Evolutionary conservation across 768 basidiomycete species (phyloP).

Genomic region (Naematelia encephala): DNA sequence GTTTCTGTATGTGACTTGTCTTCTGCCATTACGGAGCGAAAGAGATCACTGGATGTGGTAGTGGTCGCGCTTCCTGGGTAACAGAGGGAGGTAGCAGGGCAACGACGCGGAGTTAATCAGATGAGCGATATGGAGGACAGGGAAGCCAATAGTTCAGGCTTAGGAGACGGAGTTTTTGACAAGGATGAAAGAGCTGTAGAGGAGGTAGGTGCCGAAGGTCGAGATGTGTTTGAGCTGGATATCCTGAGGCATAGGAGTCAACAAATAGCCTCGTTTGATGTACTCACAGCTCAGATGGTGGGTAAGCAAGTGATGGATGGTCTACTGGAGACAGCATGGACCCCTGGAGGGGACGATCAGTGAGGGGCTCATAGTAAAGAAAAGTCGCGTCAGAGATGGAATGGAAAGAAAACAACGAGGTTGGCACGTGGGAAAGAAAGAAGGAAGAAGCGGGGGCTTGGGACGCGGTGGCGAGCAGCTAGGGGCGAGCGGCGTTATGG

Average conservation of each 20-base stretch:
- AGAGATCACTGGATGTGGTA: neutral
- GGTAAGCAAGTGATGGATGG: neutral
- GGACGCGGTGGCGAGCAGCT: neutral
- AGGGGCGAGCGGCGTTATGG: neutral
- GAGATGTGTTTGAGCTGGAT: no score
- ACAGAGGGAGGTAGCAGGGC: no score
- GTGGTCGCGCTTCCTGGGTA: no score
- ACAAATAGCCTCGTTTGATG: conserved; percentile 7
- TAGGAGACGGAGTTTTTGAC: no score
- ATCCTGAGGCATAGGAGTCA: conserved; percentile 13
- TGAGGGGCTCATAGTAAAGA: neutral
- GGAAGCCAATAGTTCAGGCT: no score
- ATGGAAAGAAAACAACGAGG: neutral
- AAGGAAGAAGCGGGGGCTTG: neutral
- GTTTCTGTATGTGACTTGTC: neutral
- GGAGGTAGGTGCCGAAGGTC: no score
- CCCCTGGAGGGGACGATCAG: neutral
- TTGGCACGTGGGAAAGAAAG: neutral
- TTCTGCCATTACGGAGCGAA: neutral
- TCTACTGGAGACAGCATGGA: neutral
- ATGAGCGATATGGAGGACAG: no score
- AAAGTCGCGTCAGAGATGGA: neutral
- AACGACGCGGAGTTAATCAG: no score
- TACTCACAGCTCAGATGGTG: neutral
- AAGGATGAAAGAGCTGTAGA: no score